Conservation (phyloP, 306 rosid genomes). For the Malus sylvestris region DNA sequence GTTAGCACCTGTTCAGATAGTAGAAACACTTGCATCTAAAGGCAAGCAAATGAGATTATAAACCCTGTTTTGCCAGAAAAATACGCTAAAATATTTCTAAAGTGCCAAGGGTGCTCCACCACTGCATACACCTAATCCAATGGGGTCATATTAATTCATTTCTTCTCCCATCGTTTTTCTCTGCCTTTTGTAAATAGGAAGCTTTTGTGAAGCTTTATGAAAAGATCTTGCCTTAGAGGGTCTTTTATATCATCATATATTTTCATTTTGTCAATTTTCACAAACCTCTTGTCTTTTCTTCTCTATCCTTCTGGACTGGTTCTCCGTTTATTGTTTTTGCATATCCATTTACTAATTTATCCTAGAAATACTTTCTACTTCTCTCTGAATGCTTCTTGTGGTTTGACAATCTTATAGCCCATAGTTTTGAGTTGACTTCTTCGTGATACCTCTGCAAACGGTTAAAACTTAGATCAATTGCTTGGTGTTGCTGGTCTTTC, state of each 20-base stretch:
- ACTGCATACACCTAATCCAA: not conserved
- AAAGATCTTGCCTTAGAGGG: not conserved
- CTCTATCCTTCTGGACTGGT: not conserved
- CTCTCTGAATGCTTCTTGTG: not conserved
- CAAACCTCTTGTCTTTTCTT: not conserved
- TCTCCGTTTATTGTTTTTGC: not conserved
- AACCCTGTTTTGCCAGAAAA: not conserved
- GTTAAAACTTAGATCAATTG: slow-evolving; percentile 7
- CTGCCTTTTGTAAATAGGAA: not conserved
- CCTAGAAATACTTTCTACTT: not conserved
- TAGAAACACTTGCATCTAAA: not conserved
- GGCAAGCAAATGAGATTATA: not conserved
- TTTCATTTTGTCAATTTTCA: not conserved
- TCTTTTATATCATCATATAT: not conserved
- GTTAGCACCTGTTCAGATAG: not conserved
- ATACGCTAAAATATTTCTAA: not conserved
- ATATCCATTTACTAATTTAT: not conserved
- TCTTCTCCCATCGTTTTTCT: not conserved
- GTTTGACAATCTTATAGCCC: not conserved
- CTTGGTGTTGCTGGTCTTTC: slow-evolving; percentile 4
- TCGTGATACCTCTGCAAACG: not conserved
- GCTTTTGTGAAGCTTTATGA: not conserved
- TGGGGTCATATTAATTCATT: not conserved
- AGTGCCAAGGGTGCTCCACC: not conserved
- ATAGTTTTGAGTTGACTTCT: not conserved